Conservation (phyloP, 2,329 filamentous ascomycete species). For the Apiospora arundinis region DNA sequence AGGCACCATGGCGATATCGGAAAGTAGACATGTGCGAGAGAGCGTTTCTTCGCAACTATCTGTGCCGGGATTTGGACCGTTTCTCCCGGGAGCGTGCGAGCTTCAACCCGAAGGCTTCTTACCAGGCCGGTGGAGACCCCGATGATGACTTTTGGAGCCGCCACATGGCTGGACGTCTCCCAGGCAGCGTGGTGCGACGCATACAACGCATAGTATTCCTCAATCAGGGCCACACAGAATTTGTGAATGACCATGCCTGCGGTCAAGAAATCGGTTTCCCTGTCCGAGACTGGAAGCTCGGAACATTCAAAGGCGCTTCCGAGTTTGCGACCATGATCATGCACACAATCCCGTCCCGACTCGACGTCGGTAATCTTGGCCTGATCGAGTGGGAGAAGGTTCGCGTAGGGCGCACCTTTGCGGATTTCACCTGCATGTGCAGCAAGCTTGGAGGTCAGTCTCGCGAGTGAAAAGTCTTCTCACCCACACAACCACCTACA, state of each 20-base stretch:
- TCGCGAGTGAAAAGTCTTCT: too few relatives aligned
- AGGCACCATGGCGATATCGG: not conserved
- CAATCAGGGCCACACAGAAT: too few relatives aligned
- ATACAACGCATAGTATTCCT: not conserved
- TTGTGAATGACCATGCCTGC: too few relatives aligned
- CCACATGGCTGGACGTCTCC: not conserved
- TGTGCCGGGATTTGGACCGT: not conserved
- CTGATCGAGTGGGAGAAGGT: not conserved
- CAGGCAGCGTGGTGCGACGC: accelerated
- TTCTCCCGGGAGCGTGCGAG: not conserved
- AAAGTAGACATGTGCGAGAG: not conserved
- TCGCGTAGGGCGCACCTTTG: not conserved
- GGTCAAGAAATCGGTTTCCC: not conserved
- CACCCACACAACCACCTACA: too few relatives aligned
- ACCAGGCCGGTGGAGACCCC: too few relatives aligned
- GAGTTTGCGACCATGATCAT: too few relatives aligned
- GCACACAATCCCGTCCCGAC: not conserved
- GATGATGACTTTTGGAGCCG: not conserved
- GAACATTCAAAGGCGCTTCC: not conserved
- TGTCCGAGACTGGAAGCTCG: not conserved
- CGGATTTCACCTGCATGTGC: not conserved
- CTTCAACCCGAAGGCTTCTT: not conserved
- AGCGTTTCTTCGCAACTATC: not conserved
- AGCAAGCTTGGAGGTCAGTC: too few relatives aligned
- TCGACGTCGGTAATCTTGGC: not conserved